Percentiles rank a stretch among this genome's conserved stretches.
Evolutionary conservation across 192 early-diverging fungal genomes (phyloP).

Genomic region (Podila clonocystis): DNA sequence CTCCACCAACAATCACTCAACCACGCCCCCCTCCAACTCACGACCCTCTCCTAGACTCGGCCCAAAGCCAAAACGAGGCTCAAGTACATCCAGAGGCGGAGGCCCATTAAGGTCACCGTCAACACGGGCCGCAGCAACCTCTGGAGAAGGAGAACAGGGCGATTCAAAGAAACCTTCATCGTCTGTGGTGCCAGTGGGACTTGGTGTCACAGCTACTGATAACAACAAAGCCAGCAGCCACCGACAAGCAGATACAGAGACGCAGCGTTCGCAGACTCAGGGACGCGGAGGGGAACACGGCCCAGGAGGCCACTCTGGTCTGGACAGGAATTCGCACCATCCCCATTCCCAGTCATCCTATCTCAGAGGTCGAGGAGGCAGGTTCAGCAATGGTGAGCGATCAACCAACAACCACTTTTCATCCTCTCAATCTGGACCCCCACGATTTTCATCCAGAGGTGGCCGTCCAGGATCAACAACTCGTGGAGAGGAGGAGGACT

Average conservation of each 20-base stretch:
- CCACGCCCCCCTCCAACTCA: neutral
- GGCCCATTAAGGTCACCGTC: neutral
- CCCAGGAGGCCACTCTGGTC: neutral
- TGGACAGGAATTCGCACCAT: neutral
- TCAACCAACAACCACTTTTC: neutral
- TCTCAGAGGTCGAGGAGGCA: neutral
- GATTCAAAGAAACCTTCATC: neutral
- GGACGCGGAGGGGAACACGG: neutral
- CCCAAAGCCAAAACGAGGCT: conserved; percentile 3
- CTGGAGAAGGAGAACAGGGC: neutral
- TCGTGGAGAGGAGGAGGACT: neutral
- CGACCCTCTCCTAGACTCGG: neutral
- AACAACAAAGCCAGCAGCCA: neutral
- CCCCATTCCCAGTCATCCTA: neutral
- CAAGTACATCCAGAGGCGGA: neutral
- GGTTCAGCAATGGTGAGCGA: neutral
- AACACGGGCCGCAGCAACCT: neutral
- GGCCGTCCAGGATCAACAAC: neutral
- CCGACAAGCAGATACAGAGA: neutral
- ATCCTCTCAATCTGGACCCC: neutral
- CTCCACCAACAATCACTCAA: neutral
- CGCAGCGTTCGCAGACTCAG: neutral
- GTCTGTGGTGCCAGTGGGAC: neutral
- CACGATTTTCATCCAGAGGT: neutral
- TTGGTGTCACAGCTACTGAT: neutral